Base-by-base conservation (phyloP, 2,329 filamentous ascomycete species). In the Macrophomina tecta region DNA sequence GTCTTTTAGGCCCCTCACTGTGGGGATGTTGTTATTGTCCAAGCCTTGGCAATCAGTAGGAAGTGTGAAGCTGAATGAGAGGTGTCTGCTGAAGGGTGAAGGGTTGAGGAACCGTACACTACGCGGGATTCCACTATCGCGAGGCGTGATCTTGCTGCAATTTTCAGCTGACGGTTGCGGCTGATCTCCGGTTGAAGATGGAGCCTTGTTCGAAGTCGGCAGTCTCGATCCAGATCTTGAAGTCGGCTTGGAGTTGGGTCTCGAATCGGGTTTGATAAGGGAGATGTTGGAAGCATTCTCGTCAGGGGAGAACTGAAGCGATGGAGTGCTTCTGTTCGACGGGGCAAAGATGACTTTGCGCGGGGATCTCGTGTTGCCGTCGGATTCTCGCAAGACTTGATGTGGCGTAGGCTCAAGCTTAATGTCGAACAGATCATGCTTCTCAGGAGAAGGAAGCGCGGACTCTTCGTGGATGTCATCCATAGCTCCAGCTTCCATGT, bases 301-400 rank as follows among this genome's bases (percentile, higher is more conserved):
- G 28, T 76, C 72, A 28, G 73, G 7, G 75, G 73, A 23, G 75
- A 77, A 62, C 75, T 78, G 48, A 74, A 38, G 76, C 12, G 74
- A 72, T 23, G 75, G 75, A 18, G 58, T 64, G 16, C 16, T 64
- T 5, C 62, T 56, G 23, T 55, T 67, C 52, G 53, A 77, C 8
- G 75, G 72, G 30, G 76, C 74, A 68, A 79, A 79, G n/a, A 75
- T 74, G 40, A 78, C 76, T 65, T 79, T 80, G 2, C 78, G 74
- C 4, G 75, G 76, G 36, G 76, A 76, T 61, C 71, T 74, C 36
- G 68, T 69, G 69, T 80, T 79, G 40, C 75, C 75, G 58, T 73
- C 75, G 18, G 72, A 74, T 69, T 80, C 78, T 68, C 71, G 70
- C 62, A 79, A 74, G 61, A 73, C 75, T 64, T 70, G 69, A n/a